A percentile compares a stretch with the other conserved stretches of the same genome.
Evolutionary conservation across 108 stramenopile species (phyloP).

Genomic region (Stephanodiscus minutulus): DNA sequence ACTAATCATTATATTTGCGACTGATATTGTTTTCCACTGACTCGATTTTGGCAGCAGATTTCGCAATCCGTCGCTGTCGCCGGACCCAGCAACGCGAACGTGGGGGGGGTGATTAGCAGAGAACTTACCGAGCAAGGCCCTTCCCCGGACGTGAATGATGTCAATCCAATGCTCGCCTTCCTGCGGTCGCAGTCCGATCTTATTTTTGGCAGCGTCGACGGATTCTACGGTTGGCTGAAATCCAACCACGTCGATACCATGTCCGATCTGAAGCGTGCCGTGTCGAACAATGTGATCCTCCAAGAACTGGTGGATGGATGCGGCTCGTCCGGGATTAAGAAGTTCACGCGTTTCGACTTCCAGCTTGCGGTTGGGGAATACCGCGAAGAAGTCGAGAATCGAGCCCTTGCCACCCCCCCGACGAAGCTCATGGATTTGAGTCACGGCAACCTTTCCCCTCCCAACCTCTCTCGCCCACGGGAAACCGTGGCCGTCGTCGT

Average conservation of each 20-base stretch:
- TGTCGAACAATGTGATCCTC: conserved; percentile 43
- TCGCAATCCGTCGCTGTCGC: too few species aligned
- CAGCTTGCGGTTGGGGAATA: conserved; percentile 39
- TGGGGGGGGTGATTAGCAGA: too few species aligned
- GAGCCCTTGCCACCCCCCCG: too few species aligned
- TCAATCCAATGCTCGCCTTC: conserved; percentile 33
- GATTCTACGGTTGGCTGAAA: conserved; percentile 38
- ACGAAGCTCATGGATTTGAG: neutral
- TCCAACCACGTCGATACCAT: conserved; percentile 41
- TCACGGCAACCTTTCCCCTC: conserved; percentile 17
- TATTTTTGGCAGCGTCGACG: conserved; percentile 40
- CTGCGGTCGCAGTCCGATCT: conserved; percentile 25
- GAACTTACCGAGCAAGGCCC: too few species aligned
- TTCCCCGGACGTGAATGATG: too few species aligned
- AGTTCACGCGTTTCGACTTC: conserved; percentile 44
- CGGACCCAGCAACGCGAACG: too few species aligned
- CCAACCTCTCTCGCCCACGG: conserved; percentile 33
- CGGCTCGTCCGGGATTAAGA: conserved; percentile 39
- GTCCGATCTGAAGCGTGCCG: conserved; percentile 37
- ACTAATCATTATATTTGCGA: too few species aligned
- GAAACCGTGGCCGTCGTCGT: too few species aligned
- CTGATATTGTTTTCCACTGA: too few species aligned
- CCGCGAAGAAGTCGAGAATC: neutral
- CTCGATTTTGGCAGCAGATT: too few species aligned
- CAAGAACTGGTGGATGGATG: conserved; percentile 31